These are phyloP conservation scores for Hypoxylon trugodes DNA, from an alignment of 495 filamentous ascomycete species.

Conservation along the genomic window DNA sequence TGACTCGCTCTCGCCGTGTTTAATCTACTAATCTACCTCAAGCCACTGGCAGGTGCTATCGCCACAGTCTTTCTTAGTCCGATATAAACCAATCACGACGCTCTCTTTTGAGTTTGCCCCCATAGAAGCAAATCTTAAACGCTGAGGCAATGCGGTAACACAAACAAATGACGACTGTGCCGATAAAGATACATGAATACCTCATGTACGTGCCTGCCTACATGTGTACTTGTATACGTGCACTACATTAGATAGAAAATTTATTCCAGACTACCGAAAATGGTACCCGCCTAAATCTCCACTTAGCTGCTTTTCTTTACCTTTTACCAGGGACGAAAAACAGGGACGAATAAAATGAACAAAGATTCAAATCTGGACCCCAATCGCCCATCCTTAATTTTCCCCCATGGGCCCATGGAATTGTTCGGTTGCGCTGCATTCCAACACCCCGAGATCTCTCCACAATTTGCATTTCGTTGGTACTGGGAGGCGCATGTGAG, in stretches of 20 bases:
- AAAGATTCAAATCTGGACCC: slow-evolving; percentile 14
- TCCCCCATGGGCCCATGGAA: slow-evolving; percentile 13
- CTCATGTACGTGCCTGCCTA: no score
- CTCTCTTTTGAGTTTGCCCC: not conserved
- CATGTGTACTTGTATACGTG: no score
- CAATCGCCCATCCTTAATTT: not conserved
- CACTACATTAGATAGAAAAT: not conserved
- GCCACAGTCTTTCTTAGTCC: slow-evolving; percentile 12
- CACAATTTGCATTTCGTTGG: slow-evolving; percentile 19
- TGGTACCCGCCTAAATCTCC: slow-evolving; percentile 3
- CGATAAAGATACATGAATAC: no score
- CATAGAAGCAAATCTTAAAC: not conserved
- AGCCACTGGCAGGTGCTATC: slow-evolving; percentile 8
- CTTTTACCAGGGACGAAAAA: slow-evolving; percentile 4
- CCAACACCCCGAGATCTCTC: slow-evolving; percentile 27
- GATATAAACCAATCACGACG: slow-evolving; percentile 9
- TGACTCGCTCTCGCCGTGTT: slow-evolving; percentile 19
- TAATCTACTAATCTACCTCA: slow-evolving; percentile 1
- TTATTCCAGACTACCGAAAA: slow-evolving; percentile 23
- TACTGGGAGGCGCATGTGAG: slow-evolving; percentile 9
- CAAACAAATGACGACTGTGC: slow-evolving; percentile 14
- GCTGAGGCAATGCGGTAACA: slow-evolving; percentile 7
- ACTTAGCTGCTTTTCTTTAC: slow-evolving; percentile 14
- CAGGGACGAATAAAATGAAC: not conserved
- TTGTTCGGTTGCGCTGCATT: slow-evolving; percentile 28